Percentiles rank a stretch among this genome's conserved stretches.
Conservation (phyloP, 1,284 basidiomycete genomes). For the Austroboletus novae-zelandiae region DNA sequence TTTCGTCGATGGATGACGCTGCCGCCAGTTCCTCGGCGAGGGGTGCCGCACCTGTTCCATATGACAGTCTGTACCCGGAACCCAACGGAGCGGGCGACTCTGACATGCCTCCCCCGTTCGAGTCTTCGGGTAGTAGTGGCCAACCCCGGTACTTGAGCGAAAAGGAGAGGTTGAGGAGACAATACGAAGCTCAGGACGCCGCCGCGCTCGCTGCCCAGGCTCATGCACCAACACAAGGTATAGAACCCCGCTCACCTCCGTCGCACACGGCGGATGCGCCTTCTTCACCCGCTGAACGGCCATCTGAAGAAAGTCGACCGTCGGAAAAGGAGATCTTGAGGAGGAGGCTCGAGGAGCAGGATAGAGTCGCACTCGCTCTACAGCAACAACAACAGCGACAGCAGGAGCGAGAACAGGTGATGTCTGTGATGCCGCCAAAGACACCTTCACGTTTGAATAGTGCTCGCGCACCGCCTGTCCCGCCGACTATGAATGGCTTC, state of each 20-base stretch:
- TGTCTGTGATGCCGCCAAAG: conserved; percentile 16
- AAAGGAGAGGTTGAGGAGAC: conserved; percentile 34
- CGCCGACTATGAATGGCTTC: conserved; percentile 23
- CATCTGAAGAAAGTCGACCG: conserved; percentile 27
- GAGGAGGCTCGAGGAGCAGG: conserved; percentile 45
- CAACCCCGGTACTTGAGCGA: conserved; percentile 36
- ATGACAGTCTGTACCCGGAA: conserved; percentile 56
- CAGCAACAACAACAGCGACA: conserved; percentile 12
- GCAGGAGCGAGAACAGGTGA: conserved; percentile 1
- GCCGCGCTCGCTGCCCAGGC: conserved; percentile 33
- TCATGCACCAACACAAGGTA: conserved; percentile 4
- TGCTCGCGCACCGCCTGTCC: conserved; percentile 21
- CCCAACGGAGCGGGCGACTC: conserved; percentile 20
- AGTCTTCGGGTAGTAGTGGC: conserved; percentile 31
- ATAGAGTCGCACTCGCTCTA: conserved; percentile 32
- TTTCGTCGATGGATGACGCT: conserved; percentile 25
- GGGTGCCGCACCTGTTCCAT: conserved; percentile 42
- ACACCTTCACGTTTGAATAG: conserved; percentile 27
- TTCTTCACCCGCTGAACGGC: conserved; percentile 16
- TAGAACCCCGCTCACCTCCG: conserved; percentile 23
- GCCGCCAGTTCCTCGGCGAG: conserved; percentile 13
- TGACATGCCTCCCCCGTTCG: conserved; percentile 51
- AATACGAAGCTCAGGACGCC: conserved; percentile 65
- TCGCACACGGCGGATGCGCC: conserved; percentile 20
- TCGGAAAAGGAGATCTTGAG: conserved; percentile 57